Conservation (phyloP, 345 rosid species). For the Dipteronia sinensis region DNA sequence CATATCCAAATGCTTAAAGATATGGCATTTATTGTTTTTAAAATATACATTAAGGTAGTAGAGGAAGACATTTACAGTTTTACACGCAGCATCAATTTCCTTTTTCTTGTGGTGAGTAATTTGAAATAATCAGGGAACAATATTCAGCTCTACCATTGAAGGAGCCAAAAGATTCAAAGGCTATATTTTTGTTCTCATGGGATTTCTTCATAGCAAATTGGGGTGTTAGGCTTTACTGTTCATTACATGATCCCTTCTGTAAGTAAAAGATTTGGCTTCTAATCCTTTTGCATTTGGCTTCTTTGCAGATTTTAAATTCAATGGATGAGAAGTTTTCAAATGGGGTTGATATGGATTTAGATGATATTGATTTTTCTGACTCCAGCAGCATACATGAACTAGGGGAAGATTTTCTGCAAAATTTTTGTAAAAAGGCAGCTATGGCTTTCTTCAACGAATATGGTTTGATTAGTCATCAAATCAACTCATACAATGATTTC, state of each 20-base stretch:
- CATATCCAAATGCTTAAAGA: background rate
- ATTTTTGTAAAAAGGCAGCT: conserved; percentile 65
- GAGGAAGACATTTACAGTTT: background rate
- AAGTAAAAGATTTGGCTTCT: background rate
- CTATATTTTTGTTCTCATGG: background rate
- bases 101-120: background rate
- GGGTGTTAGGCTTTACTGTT: background rate
- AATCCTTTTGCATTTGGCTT: background rate
- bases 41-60: background rate
- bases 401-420: conserved; percentile 48
- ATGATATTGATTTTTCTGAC: conserved; percentile 39
- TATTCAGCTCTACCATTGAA: background rate
- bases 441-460: conserved; percentile 62
- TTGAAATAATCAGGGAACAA: background rate
- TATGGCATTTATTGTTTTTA: background rate
- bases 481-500: conserved; percentile 78
- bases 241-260: background rate
- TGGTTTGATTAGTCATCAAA: conserved; percentile 83
- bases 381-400: conserved; percentile 33
- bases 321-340: conserved; percentile 30
- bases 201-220: background rate
- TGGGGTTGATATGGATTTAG: conserved; percentile 32
- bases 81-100: background rate
- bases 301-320: conserved; percentile 25
- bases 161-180: background rate